Conservation (phyloP, 495 filamentous ascomycete genomes). For the Baudoinia panamericana region DNA sequence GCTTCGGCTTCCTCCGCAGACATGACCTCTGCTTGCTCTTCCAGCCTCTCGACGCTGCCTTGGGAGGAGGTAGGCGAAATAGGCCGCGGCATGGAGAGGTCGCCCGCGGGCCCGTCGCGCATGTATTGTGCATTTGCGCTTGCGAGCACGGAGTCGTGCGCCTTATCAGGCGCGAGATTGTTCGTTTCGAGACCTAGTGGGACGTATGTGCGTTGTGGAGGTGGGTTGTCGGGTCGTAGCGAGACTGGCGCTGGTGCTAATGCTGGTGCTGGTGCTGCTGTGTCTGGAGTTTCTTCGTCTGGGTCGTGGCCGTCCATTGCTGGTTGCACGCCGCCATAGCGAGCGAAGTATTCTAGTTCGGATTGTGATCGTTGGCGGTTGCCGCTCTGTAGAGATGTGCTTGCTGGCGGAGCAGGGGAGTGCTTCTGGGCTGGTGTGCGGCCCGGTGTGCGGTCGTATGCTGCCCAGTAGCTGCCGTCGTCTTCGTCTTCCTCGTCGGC, state of each 20-base stretch:
- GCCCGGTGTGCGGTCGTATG: slow-evolving; percentile 75
- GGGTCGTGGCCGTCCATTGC: slow-evolving; percentile 84
- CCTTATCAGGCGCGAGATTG: slow-evolving; percentile 26
- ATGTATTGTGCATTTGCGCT: background rate
- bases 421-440: slow-evolving; percentile 56
- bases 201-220: background rate
- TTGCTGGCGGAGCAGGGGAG: slow-evolving; percentile 28
- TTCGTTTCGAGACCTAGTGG: slow-evolving; percentile 21
- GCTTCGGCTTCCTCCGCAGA: slow-evolving; percentile 37
- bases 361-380: slow-evolving; percentile 32
- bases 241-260: slow-evolving; percentile 31
- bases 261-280: slow-evolving; percentile 42
- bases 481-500: slow-evolving; percentile 50
- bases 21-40: slow-evolving; percentile 23
- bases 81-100: slow-evolving; percentile 6
- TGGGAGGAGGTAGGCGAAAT: slow-evolving; percentile 12
- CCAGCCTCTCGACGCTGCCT: slow-evolving; percentile 24
- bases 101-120: background rate
- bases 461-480: slow-evolving; percentile 88
- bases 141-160: slow-evolving; percentile 8
- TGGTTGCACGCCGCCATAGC: slow-evolving; percentile 77
- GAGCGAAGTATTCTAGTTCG: slow-evolving; percentile 73
- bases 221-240: slow-evolving; percentile 24
- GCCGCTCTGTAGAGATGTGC: slow-evolving; percentile 13
- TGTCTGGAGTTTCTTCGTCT: slow-evolving; percentile 28